Base-by-base conservation (phyloP, 78 protist genomes). In the Guillardia theta region DNA sequence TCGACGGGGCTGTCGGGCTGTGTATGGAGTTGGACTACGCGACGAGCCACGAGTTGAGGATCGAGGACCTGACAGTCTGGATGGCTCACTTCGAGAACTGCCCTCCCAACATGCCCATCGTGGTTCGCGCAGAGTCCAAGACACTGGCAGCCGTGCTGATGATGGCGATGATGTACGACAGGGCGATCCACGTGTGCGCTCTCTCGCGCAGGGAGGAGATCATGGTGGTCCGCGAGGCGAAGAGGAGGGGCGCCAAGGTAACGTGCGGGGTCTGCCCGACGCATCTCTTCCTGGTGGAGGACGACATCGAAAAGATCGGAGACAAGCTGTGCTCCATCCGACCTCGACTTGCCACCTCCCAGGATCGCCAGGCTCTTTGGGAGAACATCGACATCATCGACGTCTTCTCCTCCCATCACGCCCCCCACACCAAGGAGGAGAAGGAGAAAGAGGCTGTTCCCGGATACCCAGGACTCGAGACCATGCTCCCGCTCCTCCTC, bases 381-480 rank as follows among this genome's bases (percentile, higher is more conserved):
- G 97, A 94, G 21, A 94, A 94, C 83, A 94, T 97, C 30, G 95
- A 93, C 48, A 93, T 94, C 78, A 96, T 97, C 88, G 98, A 97
- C 93, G 92, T 94, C 94, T 96, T 97, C 83, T 95, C 95, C 47
- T 94, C 96, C 33, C 96, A 96, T 80, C 96, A 95, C 93, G 96
- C 97, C 46, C 97, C 96, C 92, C 96, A 96, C 92, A 94, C 96
- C 77, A 87, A 45, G 37, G 95, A 80, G 45, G 97, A 95, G 94
- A 96, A 96, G 93, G 53, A 53, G 64, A 94, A 45, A 70, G 50
- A 92, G 41, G 95, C 96, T 47, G 96, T 96, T 46, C 96, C 97
- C n/a, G 97, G 97, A 76, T 95, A 88, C 96, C 97, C 96, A 37
- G 96, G 97, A 50, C 94, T 95, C 6, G 95, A 94, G 88, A 64